Evolutionary conservation across 1,139 yeast genomes (phyloP), one percentile per base, ranked within the genome.

Genomic region (Suhomyces guaymorum): DNA sequence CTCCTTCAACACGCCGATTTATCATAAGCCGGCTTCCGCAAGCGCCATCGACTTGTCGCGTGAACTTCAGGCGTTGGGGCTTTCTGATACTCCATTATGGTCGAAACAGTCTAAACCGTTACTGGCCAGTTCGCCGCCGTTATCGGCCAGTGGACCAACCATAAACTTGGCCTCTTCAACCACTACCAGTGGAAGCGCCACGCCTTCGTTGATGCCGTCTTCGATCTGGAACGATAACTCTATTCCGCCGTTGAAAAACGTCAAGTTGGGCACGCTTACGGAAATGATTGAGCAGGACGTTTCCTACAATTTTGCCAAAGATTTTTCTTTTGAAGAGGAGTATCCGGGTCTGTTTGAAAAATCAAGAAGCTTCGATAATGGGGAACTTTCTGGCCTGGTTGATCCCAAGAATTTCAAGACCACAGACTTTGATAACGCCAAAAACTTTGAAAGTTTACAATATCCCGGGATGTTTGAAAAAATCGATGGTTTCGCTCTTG

Each of bases 191-290:
- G 40, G 37, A 7, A 33, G 40, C 9, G 44, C 41, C 7, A 43
- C 46, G 1, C 46, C 48, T 4, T 39, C 46, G 5, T 16, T 37
- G 26, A 19, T 29, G 7, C 32, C 32, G n/a, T 18, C 35, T 10
- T 42, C 48, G 15, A 44, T 42, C 10, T 43, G 49, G 49, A 40
- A 39, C 32, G 42, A 42, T 13, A 27, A 32, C 17, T 24, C 35
- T 11, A 20, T 28, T n/a, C 32, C 32, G 3, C 26, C 43, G 3
- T 18, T 25, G 6, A 37, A 27, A 18, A 33, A 26, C 15, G 17
- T 27, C 22, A 39, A 33, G 14, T 25, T 40, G 28, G 39, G 35
- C 8, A 38, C 40, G 3, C 28, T 41, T 5, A 38, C 42, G 10
- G 44, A 38, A 15, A 26, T 34, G 22, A 30, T 40, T 20, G 38